phyloP scores from a whole-genome alignment of 2,329 filamentous ascomycete species.

The Didymella glomerata region DNA sequence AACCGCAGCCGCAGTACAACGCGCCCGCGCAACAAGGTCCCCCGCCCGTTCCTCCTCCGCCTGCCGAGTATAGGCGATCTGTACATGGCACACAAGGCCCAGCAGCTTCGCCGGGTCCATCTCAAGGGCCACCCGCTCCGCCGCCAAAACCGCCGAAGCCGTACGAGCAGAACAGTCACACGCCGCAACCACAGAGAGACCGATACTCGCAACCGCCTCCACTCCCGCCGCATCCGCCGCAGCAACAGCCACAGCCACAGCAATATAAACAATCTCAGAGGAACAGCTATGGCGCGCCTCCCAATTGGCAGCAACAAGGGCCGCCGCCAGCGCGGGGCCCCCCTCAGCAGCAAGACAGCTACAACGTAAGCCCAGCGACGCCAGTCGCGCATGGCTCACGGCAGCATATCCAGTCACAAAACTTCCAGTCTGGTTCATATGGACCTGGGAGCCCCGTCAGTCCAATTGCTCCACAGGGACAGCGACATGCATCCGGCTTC shows the following conservation, averaged over 20 bases:
- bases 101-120: slow-evolving; percentile 47
- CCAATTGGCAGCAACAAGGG: not conserved
- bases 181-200: slow-evolving; percentile 35
- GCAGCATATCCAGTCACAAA: slow-evolving; percentile 42
- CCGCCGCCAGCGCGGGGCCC: too few species aligned
- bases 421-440: slow-evolving; percentile 32
- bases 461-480: slow-evolving; percentile 45
- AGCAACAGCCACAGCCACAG: slow-evolving; percentile 32
- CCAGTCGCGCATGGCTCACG: slow-evolving; percentile 36
- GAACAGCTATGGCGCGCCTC: not conserved
- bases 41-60: slow-evolving; percentile 70
- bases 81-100: slow-evolving; percentile 42
- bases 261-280: slow-evolving; percentile 16
- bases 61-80: slow-evolving; percentile 62
- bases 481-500: slow-evolving; percentile 33
- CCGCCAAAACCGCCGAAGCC: slow-evolving; percentile 60
- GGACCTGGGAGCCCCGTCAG: slow-evolving; percentile 49
- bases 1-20: slow-evolving; percentile 51
- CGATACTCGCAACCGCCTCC: slow-evolving; percentile 45
- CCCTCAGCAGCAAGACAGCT: slow-evolving; percentile 27
- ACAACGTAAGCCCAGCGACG: slow-evolving; percentile 40
- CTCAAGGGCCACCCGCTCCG: slow-evolving; percentile 45
- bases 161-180: slow-evolving; percentile 37
- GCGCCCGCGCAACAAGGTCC: slow-evolving; percentile 43
- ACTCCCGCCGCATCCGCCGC: slow-evolving; percentile 46